phyloP scores from a whole-genome alignment of 345 rosid species.

The Theobroma cacao region DNA sequence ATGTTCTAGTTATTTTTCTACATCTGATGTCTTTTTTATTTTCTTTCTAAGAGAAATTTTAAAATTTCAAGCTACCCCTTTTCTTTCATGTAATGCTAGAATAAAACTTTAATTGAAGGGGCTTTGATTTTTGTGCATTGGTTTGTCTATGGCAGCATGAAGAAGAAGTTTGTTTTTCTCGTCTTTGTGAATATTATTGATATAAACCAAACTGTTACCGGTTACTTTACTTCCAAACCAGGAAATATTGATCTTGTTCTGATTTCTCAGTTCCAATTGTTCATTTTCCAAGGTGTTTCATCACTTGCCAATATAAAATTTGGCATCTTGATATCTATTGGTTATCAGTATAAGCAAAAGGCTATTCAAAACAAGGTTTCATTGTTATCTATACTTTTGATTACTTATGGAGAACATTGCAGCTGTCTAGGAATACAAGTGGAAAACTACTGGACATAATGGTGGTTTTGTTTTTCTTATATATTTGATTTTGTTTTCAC shows the following conservation, averaged over 20 bases:
- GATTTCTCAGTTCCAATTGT: not conserved
- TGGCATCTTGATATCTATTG: not conserved
- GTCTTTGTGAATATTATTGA: not conserved
- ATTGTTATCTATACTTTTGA: not conserved
- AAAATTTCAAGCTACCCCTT: not conserved
- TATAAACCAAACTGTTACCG: not conserved
- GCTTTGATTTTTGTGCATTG: not conserved
- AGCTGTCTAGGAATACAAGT: not conserved
- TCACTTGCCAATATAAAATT: not conserved
- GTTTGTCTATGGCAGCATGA: not conserved
- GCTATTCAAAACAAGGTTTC: not conserved
- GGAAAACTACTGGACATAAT: not conserved
- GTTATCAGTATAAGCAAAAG: not conserved
- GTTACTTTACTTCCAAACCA: not conserved
- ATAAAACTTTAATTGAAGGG: not conserved
- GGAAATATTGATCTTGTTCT: not conserved
- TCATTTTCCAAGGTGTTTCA: not conserved
- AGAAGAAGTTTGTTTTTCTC: not conserved
- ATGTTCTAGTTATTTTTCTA: too few relatives aligned
- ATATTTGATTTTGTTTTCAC: not conserved
- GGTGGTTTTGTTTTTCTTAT: not conserved
- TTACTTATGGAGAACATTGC: not conserved
- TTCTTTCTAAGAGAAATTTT: not conserved
- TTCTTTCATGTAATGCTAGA: not conserved
- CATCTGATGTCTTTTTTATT: not conserved